Conservation (phyloP, 768 basidiomycete species). For the Kwoniella bestiolae region DNA sequence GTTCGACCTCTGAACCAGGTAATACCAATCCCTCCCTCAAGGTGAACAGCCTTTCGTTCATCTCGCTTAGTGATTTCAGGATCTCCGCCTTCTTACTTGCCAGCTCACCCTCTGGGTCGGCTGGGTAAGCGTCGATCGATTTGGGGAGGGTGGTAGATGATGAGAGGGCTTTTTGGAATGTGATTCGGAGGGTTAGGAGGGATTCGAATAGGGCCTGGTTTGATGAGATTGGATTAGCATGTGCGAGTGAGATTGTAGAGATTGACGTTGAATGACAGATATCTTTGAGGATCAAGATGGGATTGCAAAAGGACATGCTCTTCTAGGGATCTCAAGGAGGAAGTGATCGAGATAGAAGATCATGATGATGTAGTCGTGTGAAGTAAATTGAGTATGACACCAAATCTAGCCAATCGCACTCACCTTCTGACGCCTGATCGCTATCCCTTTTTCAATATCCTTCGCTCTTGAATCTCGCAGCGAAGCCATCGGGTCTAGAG, state of each 20-base stretch:
- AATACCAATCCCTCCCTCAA: constrained; percentile 49
- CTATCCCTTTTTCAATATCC: constrained; percentile 71
- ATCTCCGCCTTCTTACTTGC: constrained; percentile 21
- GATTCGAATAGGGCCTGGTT: constrained; percentile 79
- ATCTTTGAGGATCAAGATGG: too few relatives aligned
- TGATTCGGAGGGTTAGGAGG: constrained; percentile 87
- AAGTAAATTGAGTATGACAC: too few relatives aligned
- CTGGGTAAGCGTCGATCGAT: constrained; percentile 6
- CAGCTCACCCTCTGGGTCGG: constrained; percentile 30
- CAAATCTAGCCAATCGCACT: constrained; percentile 40
- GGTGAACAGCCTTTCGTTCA: constrained; percentile 55
- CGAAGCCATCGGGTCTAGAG: constrained; percentile 52
- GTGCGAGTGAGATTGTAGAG: too few relatives aligned
- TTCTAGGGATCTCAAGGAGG: too few relatives aligned
- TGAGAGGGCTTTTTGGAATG: constrained; percentile 76
- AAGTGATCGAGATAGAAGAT: too few relatives aligned
- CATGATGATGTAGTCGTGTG: too few relatives aligned
- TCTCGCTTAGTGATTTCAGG: constrained; percentile 31
- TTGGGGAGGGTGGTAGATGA: constrained; percentile 65
- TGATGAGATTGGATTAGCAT: too few relatives aligned
- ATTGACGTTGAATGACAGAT: too few relatives aligned
- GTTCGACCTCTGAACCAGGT: constrained; percentile 16
- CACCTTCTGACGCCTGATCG: constrained; percentile 81
- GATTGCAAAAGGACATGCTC: too few relatives aligned
- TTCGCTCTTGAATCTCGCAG: constrained; percentile 48